Percentiles rank a stretch among this genome's conserved stretches.
Conservation (phyloP, 805 yeast genomes). For the Yamadazyma kitorensis region DNA sequence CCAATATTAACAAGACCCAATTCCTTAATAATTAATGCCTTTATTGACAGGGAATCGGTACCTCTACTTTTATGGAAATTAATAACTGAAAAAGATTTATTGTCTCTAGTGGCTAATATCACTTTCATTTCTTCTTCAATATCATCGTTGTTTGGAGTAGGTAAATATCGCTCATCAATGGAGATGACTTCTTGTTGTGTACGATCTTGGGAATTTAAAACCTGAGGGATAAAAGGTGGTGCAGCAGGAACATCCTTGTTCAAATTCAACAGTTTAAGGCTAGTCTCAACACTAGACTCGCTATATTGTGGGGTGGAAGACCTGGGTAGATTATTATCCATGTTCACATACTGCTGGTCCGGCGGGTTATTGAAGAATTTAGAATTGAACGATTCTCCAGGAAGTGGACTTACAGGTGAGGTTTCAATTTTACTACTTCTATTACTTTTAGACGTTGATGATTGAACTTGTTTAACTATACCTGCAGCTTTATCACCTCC, state of each 20-base stretch:
- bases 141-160: constrained; percentile 12
- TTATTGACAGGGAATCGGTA: constrained; percentile 32
- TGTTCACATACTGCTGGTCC: constrained; percentile 11
- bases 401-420: constrained; percentile 16
- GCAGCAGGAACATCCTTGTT: too few relatives aligned
- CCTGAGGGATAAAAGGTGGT: too few relatives aligned
- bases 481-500: constrained; percentile 40
- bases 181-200: too few relatives aligned
- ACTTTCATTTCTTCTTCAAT: constrained; percentile 17
- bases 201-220: too few relatives aligned
- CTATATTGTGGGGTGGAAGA: constrained; percentile 2
- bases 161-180: constrained; percentile 27
- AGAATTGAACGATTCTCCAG: constrained; percentile 7
- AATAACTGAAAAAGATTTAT: constrained; percentile 50
- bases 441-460: constrained; percentile 7
- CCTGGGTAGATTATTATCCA: constrained; percentile 9
- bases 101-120: constrained; percentile 66
- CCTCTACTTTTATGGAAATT: constrained; percentile 17
- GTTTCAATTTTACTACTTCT: constrained; percentile 8
- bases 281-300: neutral
- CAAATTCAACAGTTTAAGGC: too few relatives aligned
- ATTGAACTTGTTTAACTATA: constrained; percentile 29
- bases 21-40: constrained; percentile 34
- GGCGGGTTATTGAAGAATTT: constrained; percentile 1
- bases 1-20: constrained; percentile 36